These are phyloP conservation scores for Puccinia triticina DNA, from an alignment of 1,284 basidiomycete species.

Conservation along the genomic window DNA sequence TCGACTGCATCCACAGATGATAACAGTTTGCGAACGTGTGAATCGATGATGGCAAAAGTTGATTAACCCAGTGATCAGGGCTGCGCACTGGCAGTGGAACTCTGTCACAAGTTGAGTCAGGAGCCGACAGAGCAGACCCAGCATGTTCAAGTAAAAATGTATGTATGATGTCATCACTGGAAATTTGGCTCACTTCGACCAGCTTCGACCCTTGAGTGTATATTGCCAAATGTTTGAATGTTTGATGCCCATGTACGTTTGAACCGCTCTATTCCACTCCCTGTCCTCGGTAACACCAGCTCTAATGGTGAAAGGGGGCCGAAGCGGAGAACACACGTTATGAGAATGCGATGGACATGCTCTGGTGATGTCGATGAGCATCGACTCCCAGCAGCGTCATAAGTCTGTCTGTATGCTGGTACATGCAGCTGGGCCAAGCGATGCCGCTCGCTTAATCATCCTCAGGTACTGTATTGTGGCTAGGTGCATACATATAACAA, in stretches of 20 bases:
- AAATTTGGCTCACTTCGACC: not conserved
- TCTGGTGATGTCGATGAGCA: too few species aligned
- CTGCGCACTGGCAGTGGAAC: too few species aligned
- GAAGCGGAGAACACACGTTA: too few species aligned
- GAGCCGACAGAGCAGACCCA: not conserved
- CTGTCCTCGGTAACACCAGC: not conserved
- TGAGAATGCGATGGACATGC: too few species aligned
- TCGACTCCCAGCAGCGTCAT: not conserved
- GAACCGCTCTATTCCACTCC: not conserved
- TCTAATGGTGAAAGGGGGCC: not conserved
- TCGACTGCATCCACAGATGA: too few species aligned
- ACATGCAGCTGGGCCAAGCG: not conserved
- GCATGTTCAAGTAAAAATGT: too few species aligned
- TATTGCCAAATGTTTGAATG: not conserved
- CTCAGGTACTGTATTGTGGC: not conserved
- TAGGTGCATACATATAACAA: too few species aligned
- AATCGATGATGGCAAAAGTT: too few species aligned
- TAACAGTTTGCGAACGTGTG: too few species aligned
- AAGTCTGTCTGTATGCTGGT: not conserved
- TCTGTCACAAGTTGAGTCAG: not conserved
- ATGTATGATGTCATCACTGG: not conserved
- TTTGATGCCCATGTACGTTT: slow-evolving; percentile 9
- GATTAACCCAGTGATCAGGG: too few species aligned
- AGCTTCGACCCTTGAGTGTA: not conserved
- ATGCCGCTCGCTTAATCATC: not conserved